Conservation (phyloP, 768 basidiomycete species). For the Suillus spraguei region DNA sequence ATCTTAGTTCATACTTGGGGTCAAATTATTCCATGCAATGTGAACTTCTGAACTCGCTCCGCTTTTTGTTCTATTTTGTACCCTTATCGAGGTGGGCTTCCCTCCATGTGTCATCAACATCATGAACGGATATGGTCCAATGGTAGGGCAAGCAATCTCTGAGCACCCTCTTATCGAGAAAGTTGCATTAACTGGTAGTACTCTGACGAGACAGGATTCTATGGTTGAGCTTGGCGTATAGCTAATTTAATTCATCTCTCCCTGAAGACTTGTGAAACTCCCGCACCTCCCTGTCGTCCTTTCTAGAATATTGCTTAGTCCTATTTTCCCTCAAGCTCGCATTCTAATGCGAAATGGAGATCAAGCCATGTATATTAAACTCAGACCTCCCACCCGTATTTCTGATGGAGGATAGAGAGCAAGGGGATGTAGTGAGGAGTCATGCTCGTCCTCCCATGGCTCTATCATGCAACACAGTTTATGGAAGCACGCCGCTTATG, state of each 20-base stretch:
- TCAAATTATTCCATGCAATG: slow-evolving; percentile 73
- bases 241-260: too few relatives aligned
- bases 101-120: slow-evolving; percentile 81
- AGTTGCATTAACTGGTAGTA: slow-evolving; percentile 87
- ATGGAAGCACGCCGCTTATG: too few relatives aligned
- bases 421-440: slow-evolving; percentile 12
- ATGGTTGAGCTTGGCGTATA: slow-evolving; percentile 61
- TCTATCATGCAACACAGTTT: not conserved
- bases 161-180: slow-evolving; percentile 68
- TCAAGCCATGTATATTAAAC: slow-evolving; percentile 49
- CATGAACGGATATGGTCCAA: slow-evolving; percentile 70
- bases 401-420: slow-evolving; percentile 42
- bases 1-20: slow-evolving; percentile 28
- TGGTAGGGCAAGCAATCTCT: slow-evolving; percentile 69
- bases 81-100: slow-evolving; percentile 71
- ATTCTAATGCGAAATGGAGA: slow-evolving; percentile 34
- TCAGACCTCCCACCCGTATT: slow-evolving; percentile 51
- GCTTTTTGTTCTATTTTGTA: slow-evolving; percentile 51
- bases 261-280: too few relatives aligned
- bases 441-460: not conserved
- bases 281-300: too few relatives aligned
- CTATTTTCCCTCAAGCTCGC: too few relatives aligned
- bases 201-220: slow-evolving; percentile 75
- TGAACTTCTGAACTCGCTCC: slow-evolving; percentile 72
- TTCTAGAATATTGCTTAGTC: too few relatives aligned